Percentiles rank a stretch among this genome's conserved stretches.
Conservation (phyloP, 148 eudicot species). For the Arctostaphylos glauca region DNA sequence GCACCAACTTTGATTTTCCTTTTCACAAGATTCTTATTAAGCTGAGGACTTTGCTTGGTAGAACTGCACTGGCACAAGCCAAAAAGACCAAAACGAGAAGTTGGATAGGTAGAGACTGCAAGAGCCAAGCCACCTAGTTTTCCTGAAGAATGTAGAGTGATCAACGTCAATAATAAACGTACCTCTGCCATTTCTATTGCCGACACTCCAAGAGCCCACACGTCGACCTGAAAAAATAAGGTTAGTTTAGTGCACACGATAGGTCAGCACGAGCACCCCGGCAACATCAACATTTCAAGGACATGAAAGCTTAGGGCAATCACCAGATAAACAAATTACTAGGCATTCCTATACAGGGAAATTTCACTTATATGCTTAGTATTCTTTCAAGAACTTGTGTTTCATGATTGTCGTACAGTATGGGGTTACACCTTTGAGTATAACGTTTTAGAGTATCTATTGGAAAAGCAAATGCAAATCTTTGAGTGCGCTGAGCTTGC, state of each 20-base stretch:
- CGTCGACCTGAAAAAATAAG: constrained; percentile 71
- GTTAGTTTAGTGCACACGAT: neutral
- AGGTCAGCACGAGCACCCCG: neutral
- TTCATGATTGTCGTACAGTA: neutral
- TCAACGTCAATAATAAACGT: constrained; percentile 2
- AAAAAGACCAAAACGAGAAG: neutral
- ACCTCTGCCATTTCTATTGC: constrained; percentile 99
- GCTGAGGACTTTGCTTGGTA: neutral
- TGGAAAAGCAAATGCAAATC: neutral
- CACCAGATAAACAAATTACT: neutral
- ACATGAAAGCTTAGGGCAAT: neutral
- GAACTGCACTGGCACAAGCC: neutral
- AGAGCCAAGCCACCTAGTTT: constrained; percentile 5
- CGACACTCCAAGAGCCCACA: constrained; percentile 99
- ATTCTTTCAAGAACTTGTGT: neutral
- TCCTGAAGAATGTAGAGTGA: constrained; percentile 5
- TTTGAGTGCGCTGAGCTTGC: neutral
- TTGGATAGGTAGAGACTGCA: neutral
- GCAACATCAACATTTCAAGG: neutral
- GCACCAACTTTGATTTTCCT: neutral
- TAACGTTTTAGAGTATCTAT: too few species aligned
- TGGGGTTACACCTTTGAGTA: neutral
- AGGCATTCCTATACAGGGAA: neutral
- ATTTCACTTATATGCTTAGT: neutral
- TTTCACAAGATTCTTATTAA: neutral